These are phyloP conservation scores for Echria macrotheca DNA, from an alignment of 495 filamentous ascomycete genomes.

Conservation along the genomic window DNA sequence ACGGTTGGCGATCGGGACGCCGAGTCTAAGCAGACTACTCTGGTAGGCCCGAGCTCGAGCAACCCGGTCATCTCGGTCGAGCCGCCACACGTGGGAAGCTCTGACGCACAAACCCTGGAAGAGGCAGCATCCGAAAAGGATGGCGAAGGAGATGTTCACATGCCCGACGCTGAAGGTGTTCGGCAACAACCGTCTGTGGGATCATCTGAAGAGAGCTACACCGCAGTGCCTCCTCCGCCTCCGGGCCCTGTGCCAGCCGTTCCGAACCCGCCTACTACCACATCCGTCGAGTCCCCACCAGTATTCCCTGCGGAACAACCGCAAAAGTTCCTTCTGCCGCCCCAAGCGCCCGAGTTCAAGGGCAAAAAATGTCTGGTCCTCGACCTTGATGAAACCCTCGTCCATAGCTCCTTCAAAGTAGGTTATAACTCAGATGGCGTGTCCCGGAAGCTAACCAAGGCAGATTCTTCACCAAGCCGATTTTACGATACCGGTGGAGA, in stretches of 20 bases:
- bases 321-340: constrained; percentile 72
- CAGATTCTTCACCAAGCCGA: constrained; percentile 97
- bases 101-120: constrained; percentile 22
- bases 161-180: constrained; percentile 48
- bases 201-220: constrained; percentile 31
- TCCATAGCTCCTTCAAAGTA: constrained; percentile 99
- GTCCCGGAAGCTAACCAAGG: constrained; percentile 13
- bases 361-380: constrained; percentile 92
- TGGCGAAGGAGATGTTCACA: constrained; percentile 56
- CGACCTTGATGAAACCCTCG: constrained; percentile 96
- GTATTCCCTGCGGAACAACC: constrained; percentile 35
- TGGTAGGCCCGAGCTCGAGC: constrained; percentile 30
- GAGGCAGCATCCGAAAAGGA: constrained; percentile 31
- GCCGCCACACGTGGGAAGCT: constrained; percentile 25
- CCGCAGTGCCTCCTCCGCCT: constrained; percentile 56
- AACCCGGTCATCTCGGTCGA: constrained; percentile 43
- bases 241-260: constrained; percentile 39
- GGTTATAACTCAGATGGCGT: background rate
- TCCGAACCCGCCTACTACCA: constrained; percentile 21
- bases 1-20: constrained; percentile 37
- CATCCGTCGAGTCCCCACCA: constrained; percentile 25
- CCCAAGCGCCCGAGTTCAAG: constrained; percentile 67
- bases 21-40: constrained; percentile 44
- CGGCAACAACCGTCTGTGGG: constrained; percentile 17
- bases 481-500: constrained; percentile 98